Evolutionary conservation across 345 rosid genomes (phyloP).

Genomic region (Hibiscus trionum): DNA sequence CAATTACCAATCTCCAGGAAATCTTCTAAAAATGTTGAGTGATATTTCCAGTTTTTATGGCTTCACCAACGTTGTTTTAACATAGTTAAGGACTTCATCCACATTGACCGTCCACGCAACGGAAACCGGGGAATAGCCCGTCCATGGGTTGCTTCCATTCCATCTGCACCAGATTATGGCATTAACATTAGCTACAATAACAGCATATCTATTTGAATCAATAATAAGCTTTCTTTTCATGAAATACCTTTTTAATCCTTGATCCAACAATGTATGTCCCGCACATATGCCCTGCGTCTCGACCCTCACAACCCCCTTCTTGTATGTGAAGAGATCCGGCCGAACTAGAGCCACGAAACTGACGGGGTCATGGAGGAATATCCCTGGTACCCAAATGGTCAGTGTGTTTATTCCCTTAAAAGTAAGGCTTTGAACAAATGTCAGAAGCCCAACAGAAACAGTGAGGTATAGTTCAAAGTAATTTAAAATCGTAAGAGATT

Average conservation of each 20-base stretch:
- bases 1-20: background rate
- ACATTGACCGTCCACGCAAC: constrained; percentile 82
- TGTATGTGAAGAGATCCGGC: constrained; percentile 84
- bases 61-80: constrained; percentile 56
- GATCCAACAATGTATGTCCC: constrained; percentile 95
- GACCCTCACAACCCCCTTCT: constrained; percentile 80
- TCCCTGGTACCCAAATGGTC: constrained; percentile 39
- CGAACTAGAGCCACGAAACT: constrained; percentile 73
- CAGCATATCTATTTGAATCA: background rate
- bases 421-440: too few relatives aligned
- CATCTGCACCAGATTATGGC: constrained; percentile 37
- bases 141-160: constrained; percentile 82
- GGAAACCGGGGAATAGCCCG: constrained; percentile 61
- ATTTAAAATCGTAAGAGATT: constrained; percentile 2
- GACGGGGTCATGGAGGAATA: constrained; percentile 88
- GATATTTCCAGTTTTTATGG: constrained; percentile 24
- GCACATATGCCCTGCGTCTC: constrained; percentile 85
- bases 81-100: constrained; percentile 41
- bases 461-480: background rate
- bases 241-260: constrained; percentile 64
- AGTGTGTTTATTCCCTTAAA: background rate
- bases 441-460: background rate
- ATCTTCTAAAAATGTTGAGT: background rate
- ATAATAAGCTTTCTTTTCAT: background rate
- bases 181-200: background rate